Base-by-base conservation (phyloP, 371 early-diverging fungal species). In the Haplosporangium sp. region DNA sequence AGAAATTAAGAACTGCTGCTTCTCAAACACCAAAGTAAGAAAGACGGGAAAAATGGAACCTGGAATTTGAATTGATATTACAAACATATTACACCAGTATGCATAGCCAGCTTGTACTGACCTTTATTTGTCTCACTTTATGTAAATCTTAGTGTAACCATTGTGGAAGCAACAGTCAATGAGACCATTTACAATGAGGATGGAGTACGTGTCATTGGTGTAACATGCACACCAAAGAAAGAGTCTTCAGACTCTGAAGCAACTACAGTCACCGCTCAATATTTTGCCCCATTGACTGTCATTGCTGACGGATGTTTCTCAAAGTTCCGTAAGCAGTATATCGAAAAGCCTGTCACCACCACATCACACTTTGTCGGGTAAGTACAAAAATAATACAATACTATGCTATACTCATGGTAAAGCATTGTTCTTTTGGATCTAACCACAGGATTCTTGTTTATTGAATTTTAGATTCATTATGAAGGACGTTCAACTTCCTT, bases 251-350 rank as follows among this genome's bases (percentile, higher is more conserved):
- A 65, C 9, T 37, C 67, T 15, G 58, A 50, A 34, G 47, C 61
- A 35, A 55, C 57, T 19, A 59, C 57, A 19, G 62, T 70, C 66
- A 71, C 63, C 20, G 53, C 63, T 2, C 37, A 70, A 63, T 82
- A 67, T 48, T 85, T 83, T 82, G 95, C 94, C 4, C 91, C 94
- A 7, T 79, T 97, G 27, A 94, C 95, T 0, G 79, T 96, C 60
- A 91, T 97, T 20, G 94, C 93, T 2, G 97, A 98, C 82, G 98
- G 98, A 20, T 93, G 95, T 71, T 95, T 96, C 68, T 96, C 97
- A 66, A 97, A 95, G 84, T 98, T 98, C 86, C 89, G 98, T 60
- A 94, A 93, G 69, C 88, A 92, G 39, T 88, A 88, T 55, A 88
- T 89, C 20, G 61, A 82, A 1, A 87, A 82, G 64, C 72, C 86